Conservation (phyloP, 139 green algal species). For the Chlamydomonas sphaeroides region DNA sequence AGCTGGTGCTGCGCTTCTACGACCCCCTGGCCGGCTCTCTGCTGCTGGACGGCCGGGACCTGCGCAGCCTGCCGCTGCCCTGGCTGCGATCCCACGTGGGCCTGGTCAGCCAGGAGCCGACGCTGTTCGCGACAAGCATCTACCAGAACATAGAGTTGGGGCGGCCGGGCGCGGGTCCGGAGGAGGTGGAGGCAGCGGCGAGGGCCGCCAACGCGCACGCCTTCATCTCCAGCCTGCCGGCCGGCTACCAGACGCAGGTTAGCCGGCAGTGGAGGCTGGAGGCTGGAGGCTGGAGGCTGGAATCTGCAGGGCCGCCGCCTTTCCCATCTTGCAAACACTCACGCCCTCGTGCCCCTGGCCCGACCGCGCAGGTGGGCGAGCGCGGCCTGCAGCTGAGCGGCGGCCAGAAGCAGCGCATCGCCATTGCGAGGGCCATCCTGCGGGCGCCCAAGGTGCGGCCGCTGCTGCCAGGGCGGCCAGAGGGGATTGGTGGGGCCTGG, state of each 20-base stretch:
- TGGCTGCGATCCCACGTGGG: slow-evolving; percentile 81
- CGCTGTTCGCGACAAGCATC: slow-evolving; percentile 88
- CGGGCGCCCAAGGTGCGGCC: too few relatives aligned
- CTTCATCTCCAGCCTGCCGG: slow-evolving; percentile 78
- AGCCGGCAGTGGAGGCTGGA: too few relatives aligned
- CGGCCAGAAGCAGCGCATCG: slow-evolving; percentile 94
- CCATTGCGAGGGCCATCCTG: slow-evolving; percentile 92
- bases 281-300: too few relatives aligned
- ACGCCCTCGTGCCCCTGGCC: too few relatives aligned
- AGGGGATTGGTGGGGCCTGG: too few relatives aligned
- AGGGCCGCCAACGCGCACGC: slow-evolving; percentile 79
- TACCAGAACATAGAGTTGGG: slow-evolving; percentile 89
- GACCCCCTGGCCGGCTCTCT: slow-evolving; percentile 70
- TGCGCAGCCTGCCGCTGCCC: slow-evolving; percentile 74
- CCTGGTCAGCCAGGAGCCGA: slow-evolving; percentile 92
- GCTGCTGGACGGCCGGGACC: slow-evolving; percentile 84
- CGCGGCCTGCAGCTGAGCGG: slow-evolving; percentile 60
- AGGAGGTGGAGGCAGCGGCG: slow-evolving; percentile 78
- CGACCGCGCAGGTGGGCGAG: slow-evolving; percentile 71
- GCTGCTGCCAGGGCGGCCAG: too few relatives aligned
- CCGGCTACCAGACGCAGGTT: slow-evolving; percentile 67
- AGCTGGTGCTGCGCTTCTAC: slow-evolving; percentile 93
- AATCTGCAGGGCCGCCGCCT: too few relatives aligned
- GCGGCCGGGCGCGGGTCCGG: slow-evolving; percentile 50
- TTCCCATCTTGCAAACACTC: too few relatives aligned